phyloP scores from a whole-genome alignment of 2,329 filamentous ascomycete species.

The Pseudogymnoascus sp. region DNA sequence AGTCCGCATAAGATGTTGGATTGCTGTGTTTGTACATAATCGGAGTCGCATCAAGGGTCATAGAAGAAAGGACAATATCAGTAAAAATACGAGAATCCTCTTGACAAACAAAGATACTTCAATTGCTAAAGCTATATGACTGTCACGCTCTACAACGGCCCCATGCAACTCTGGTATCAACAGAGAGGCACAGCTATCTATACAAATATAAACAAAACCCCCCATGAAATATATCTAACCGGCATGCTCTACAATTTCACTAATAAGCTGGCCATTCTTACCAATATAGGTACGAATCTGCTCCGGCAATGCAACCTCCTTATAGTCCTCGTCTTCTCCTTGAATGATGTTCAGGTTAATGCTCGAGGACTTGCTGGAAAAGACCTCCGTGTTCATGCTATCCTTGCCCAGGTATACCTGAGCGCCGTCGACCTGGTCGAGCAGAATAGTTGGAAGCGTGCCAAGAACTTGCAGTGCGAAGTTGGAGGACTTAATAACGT shows the following conservation, averaged over 20 bases:
- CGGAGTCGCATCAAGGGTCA: slow-evolving; percentile 6
- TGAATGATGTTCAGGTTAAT: slow-evolving; percentile 80
- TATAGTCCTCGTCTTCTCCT: slow-evolving; percentile 70
- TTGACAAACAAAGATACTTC: slow-evolving; percentile 11
- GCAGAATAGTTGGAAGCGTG: slow-evolving; percentile 73
- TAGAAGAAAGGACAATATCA: slow-evolving; percentile 6
- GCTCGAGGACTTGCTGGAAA: slow-evolving; percentile 78
- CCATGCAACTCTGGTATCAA: slow-evolving; percentile 1
- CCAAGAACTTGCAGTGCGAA: slow-evolving; percentile 92
- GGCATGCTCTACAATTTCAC: slow-evolving; percentile 91
- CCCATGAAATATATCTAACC: slow-evolving; percentile 46
- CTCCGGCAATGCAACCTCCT: slow-evolving; percentile 78
- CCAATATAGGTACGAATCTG: slow-evolving; percentile 78
- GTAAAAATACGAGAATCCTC: slow-evolving; percentile 3
- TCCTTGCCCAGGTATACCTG: slow-evolving; percentile 79
- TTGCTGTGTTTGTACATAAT: slow-evolving; percentile 10
- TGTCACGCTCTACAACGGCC: slow-evolving; percentile 3
- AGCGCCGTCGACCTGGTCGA: slow-evolving; percentile 90
- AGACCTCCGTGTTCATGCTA: slow-evolving; percentile 71
- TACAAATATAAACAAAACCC: neutral
- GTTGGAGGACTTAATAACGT: slow-evolving; percentile 90
- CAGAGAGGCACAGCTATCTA: slow-evolving; percentile 2
- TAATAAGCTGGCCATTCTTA: slow-evolving; percentile 67
- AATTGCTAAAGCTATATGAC: slow-evolving; percentile 6
- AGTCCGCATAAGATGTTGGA: slow-evolving; percentile 3